These are phyloP conservation scores for Nannizzia gypsea DNA, from an alignment of 2,329 filamentous ascomycete species.

Conservation along the genomic window DNA sequence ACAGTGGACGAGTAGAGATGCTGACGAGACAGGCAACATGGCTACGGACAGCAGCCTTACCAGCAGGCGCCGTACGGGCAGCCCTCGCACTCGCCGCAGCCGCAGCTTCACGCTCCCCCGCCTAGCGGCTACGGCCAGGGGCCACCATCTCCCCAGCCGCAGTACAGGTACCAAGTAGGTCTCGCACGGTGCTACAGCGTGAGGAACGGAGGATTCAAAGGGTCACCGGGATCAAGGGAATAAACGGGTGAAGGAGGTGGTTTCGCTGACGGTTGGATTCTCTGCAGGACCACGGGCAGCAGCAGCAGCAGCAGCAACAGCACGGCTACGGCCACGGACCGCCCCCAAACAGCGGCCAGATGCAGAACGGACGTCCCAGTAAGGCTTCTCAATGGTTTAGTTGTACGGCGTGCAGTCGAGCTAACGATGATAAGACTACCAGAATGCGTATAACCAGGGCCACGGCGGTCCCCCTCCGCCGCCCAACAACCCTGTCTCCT, in stretches of 20 bases:
- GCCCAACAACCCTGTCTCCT: slow-evolving; percentile 55
- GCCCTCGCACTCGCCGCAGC: slow-evolving; percentile 33
- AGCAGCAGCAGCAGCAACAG: slow-evolving; percentile 1
- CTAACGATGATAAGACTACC: slow-evolving; percentile 13
- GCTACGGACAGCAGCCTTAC: slow-evolving; percentile 16
- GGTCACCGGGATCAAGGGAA: too few relatives aligned
- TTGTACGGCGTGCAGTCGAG: neutral
- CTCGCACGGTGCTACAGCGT: too few relatives aligned
- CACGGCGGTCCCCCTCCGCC: slow-evolving; percentile 53
- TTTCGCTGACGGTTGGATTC: neutral
- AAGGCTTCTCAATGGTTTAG: slow-evolving; percentile 12
- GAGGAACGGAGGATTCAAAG: too few relatives aligned
- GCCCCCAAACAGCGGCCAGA: slow-evolving; percentile 26
- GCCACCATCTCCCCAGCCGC: slow-evolving; percentile 18
- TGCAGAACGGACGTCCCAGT: slow-evolving; percentile 33
- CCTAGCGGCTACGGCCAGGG: slow-evolving; percentile 14
- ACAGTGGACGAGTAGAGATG: too few relatives aligned
- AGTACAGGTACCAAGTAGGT: slow-evolving; percentile 6
- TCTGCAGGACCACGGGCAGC: neutral
- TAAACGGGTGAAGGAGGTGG: neutral
- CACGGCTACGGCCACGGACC: neutral
- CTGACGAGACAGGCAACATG: slow-evolving; percentile 7
- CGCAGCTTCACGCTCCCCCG: slow-evolving; percentile 20
- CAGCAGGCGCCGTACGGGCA: slow-evolving; percentile 31
- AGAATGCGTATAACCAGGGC: slow-evolving; percentile 41